These are phyloP conservation scores for Tephrocybe sp. DNA, from an alignment of 768 basidiomycete species.

Conservation along the genomic window DNA sequence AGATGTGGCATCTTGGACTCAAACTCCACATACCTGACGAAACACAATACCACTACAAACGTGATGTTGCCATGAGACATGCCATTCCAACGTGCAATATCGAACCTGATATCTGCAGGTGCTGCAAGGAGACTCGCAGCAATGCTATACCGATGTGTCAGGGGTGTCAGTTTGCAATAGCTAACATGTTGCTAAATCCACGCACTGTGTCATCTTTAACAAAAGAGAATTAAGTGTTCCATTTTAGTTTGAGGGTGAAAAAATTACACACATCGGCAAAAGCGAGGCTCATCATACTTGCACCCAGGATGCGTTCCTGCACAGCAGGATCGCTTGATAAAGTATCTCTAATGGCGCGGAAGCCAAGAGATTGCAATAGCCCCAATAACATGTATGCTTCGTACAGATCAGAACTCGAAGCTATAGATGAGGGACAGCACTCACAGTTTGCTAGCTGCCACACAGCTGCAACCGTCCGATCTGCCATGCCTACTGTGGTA, in stretches of 20 bases:
- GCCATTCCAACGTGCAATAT: slow-evolving; percentile 57
- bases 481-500: slow-evolving; percentile 31
- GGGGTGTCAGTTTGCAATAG: background rate
- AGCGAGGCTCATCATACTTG: slow-evolving; percentile 58
- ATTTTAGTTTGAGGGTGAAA: background rate
- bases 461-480: slow-evolving; percentile 56
- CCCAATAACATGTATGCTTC: slow-evolving; percentile 36
- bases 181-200: slow-evolving; percentile 3
- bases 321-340: slow-evolving; percentile 52
- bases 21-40: slow-evolving; percentile 45
- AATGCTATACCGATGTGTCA: slow-evolving; percentile 46
- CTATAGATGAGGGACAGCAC: slow-evolving; percentile 10
- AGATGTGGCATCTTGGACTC: background rate
- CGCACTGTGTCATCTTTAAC: slow-evolving; percentile 60
- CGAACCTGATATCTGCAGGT: slow-evolving; percentile 51
- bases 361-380: slow-evolving; percentile 63
- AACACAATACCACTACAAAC: slow-evolving; percentile 51
- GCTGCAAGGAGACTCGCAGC: slow-evolving; percentile 53
- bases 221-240: background rate
- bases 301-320: slow-evolving; percentile 69
- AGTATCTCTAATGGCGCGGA: slow-evolving; percentile 63
- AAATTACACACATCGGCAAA: slow-evolving; percentile 61
- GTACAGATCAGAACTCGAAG: slow-evolving; percentile 6
- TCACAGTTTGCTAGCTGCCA: slow-evolving; percentile 69
- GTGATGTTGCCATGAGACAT: slow-evolving; percentile 81